These are phyloP conservation scores for Dendrocalamus sinicus DNA, from an alignment of 176 grass and related monocot species.

Conservation along the genomic window DNA sequence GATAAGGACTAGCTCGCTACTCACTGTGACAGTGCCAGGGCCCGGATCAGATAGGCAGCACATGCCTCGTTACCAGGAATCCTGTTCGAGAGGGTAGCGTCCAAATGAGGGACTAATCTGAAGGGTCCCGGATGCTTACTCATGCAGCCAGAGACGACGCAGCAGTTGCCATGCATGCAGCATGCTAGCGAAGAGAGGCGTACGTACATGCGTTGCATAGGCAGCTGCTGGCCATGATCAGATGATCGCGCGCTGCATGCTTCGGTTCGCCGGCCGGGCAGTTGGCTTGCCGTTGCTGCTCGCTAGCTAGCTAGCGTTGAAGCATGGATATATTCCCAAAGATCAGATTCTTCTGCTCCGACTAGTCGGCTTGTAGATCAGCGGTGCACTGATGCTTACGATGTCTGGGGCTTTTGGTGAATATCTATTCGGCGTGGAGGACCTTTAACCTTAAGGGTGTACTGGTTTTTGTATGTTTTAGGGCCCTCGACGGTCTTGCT, in stretches of 20 bases:
- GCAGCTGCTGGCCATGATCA: neutral
- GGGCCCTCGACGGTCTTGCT: too few species aligned
- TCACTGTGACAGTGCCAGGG: neutral
- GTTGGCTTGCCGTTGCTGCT: constrained; percentile 2
- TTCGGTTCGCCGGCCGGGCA: neutral
- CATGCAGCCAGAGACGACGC: constrained; percentile 25
- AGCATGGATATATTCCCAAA: neutral
- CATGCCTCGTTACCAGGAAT: constrained; percentile 53
- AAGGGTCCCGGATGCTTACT: constrained; percentile 10
- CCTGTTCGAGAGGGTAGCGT: constrained; percentile 47
- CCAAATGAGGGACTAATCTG: constrained; percentile 46
- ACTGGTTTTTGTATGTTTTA: neutral
- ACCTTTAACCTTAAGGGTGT: neutral
- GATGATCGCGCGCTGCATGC: neutral
- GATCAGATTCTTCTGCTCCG: constrained; percentile 7
- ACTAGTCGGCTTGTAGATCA: neutral
- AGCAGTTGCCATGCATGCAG: constrained; percentile 6
- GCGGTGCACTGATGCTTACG: neutral
- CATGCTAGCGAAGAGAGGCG: neutral
- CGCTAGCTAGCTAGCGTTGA: neutral
- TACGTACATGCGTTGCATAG: neutral
- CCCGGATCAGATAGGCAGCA: constrained; percentile 30
- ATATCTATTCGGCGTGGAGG: neutral
- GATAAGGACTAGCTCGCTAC: neutral
- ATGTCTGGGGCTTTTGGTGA: neutral